A percentile compares a stretch with the other conserved stretches of the same genome.
Evolutionary conservation across 2,329 filamentous ascomycete species (phyloP).

Genomic region (Verticillium longisporum): DNA sequence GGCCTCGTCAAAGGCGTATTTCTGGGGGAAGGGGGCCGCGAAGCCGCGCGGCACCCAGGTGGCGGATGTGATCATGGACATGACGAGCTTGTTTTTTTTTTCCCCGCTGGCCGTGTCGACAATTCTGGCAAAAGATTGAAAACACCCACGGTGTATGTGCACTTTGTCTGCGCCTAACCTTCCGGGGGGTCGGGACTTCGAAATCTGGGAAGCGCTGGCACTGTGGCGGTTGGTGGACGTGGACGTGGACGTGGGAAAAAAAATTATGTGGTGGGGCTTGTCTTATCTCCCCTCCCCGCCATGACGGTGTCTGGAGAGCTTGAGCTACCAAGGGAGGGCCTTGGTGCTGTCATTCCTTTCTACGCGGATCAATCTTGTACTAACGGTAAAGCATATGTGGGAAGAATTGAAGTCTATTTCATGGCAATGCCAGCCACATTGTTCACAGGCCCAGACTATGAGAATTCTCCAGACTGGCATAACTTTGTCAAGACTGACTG

Average conservation of each 20-base stretch:
- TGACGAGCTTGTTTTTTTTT: conserved; percentile 17
- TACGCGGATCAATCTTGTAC: too few species aligned
- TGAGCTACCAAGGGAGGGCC: too few species aligned
- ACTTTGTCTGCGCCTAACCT: neutral
- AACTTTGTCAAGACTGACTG: too few species aligned
- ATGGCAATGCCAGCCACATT: too few species aligned
- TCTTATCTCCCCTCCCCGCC: conserved; percentile 19
- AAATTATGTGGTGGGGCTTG: conserved; percentile 23
- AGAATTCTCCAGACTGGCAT: too few species aligned
- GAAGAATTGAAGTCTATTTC: too few species aligned
- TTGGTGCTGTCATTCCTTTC: too few species aligned
- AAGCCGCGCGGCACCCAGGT: conserved; percentile 73
- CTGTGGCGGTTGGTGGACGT: neutral
- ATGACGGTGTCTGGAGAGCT: neutral
- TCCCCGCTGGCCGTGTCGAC: neutral
- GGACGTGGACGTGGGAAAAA: conserved; percentile 7
- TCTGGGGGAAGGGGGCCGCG: conserved; percentile 67
- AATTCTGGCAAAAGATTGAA: too few species aligned
- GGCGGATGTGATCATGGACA: conserved; percentile 72
- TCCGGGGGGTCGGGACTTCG: neutral
- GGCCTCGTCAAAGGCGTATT: conserved; percentile 68
- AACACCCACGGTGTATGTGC: neutral
- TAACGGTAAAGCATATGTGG: too few species aligned
- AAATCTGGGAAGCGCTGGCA: neutral
- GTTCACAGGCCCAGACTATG: too few species aligned